Percentiles rank a stretch among this genome's conserved stretches.
These are phyloP conservation scores for Niebla homalea DNA, from an alignment of 495 filamentous ascomycete genomes.

Conservation along the genomic window DNA sequence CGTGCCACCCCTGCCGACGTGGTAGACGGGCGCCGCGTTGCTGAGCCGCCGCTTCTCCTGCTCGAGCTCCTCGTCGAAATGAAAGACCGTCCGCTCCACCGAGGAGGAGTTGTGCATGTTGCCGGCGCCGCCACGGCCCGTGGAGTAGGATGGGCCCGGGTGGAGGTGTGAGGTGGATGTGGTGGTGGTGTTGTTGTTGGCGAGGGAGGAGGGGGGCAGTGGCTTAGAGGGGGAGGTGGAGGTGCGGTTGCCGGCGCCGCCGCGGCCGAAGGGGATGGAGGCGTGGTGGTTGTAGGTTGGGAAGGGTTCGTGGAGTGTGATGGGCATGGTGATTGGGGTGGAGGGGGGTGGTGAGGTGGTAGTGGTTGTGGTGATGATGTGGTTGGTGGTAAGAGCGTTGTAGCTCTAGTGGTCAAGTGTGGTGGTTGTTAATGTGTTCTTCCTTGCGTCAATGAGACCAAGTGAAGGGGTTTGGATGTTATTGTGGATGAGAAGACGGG, in stretches of 20 bases:
- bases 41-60: slow-evolving; percentile 47
- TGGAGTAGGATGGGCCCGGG: slow-evolving; percentile 41
- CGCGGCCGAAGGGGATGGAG: slow-evolving; percentile 63
- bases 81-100: slow-evolving; percentile 65
- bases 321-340: slow-evolving; percentile 15
- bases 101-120: slow-evolving; percentile 53
- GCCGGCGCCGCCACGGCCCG: slow-evolving; percentile 81
- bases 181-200: slow-evolving; percentile 22
- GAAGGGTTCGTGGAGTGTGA: slow-evolving; percentile 66
- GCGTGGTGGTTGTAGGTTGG: slow-evolving; percentile 49
- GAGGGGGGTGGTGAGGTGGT: slow-evolving; percentile 20
- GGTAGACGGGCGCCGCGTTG: slow-evolving; percentile 49
- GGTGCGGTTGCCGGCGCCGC: slow-evolving; percentile 71
- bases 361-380: neutral
- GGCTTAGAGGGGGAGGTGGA: slow-evolving; percentile 10
- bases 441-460: neutral
- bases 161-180: slow-evolving; percentile 28
- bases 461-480: neutral
- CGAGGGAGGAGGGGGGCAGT: slow-evolving; percentile 21
- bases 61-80: slow-evolving; percentile 84
- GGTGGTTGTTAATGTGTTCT: neutral
- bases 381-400: neutral
- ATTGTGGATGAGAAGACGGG: neutral
- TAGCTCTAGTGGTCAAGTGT: neutral
- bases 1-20: slow-evolving; percentile 79